Percentiles rank a stretch among this genome's conserved stretches.
Evolutionary conservation across 305 asterid genomes (phyloP).

Genomic region (Coffea humblotiana): DNA sequence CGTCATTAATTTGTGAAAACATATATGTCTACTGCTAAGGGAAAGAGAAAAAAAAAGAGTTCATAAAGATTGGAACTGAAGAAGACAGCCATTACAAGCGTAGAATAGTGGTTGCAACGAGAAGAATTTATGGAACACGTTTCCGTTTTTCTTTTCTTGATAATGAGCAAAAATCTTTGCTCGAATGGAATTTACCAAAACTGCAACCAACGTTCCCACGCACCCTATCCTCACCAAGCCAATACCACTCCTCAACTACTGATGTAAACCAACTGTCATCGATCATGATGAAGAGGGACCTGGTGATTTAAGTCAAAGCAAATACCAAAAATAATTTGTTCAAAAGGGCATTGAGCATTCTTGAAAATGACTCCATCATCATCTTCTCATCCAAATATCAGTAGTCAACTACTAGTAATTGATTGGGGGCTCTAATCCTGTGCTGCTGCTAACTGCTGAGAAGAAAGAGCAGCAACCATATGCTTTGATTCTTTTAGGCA

Average conservation of each 20-base stretch:
- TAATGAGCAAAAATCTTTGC: neutral
- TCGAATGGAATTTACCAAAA: neutral
- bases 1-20: no score
- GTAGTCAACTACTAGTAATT: neutral
- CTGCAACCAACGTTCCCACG: neutral
- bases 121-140: neutral
- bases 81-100: neutral
- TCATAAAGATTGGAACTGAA: neutral
- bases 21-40: no score
- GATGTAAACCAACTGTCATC: constrained; percentile 11
- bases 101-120: neutral
- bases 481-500: neutral
- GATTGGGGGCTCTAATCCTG: neutral
- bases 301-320: constrained; percentile 7
- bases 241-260: neutral
- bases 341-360: constrained; percentile 8
- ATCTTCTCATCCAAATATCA: constrained; percentile 6
- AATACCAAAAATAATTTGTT: neutral
- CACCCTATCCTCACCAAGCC: constrained; percentile 1
- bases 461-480: neutral
- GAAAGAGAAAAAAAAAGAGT: neutral
- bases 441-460: neutral
- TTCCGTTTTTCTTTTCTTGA: neutral
- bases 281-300: constrained; percentile 10
- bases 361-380: constrained; percentile 24